These are phyloP conservation scores for Neocatenulostroma microsporum DNA, from an alignment of 2,329 filamentous ascomycete genomes.

Conservation along the genomic window DNA sequence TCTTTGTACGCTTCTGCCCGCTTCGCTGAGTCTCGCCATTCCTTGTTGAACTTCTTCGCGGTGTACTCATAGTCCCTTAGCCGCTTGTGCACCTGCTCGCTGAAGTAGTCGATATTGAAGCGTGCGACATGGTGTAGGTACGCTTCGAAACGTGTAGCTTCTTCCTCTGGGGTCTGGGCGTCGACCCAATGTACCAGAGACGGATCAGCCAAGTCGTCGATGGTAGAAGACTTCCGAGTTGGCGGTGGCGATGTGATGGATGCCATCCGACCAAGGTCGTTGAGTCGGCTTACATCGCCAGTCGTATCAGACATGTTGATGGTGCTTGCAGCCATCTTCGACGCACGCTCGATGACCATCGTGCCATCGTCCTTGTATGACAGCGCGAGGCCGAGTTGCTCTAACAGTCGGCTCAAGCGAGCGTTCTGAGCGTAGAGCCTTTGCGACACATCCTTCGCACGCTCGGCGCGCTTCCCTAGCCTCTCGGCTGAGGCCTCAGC, in stretches of 20 bases:
- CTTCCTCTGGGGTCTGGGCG: conserved; percentile 55
- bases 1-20: conserved; percentile 59
- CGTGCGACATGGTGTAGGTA: conserved; percentile 66
- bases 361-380: conserved; percentile 59
- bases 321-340: conserved; percentile 46
- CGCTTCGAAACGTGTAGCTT: conserved; percentile 64
- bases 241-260: conserved; percentile 52
- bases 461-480: conserved; percentile 61
- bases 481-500: conserved; percentile 46
- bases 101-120: conserved; percentile 78
- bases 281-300: conserved; percentile 14
- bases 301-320: conserved; percentile 37
- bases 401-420: conserved; percentile 71
- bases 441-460: conserved; percentile 76
- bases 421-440: conserved; percentile 77
- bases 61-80: conserved; percentile 90
- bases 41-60: conserved; percentile 86
- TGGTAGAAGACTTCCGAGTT: conserved; percentile 46
- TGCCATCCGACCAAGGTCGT: conserved; percentile 44
- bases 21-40: conserved; percentile 54
- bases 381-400: conserved; percentile 78
- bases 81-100: conserved; percentile 77
- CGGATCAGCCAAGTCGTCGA: conserved; percentile 46
- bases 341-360: conserved; percentile 67
- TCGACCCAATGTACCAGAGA: conserved; percentile 78